These are phyloP conservation scores for Jatropha multifida DNA, from an alignment of 441 rosid species.

Conservation along the genomic window DNA sequence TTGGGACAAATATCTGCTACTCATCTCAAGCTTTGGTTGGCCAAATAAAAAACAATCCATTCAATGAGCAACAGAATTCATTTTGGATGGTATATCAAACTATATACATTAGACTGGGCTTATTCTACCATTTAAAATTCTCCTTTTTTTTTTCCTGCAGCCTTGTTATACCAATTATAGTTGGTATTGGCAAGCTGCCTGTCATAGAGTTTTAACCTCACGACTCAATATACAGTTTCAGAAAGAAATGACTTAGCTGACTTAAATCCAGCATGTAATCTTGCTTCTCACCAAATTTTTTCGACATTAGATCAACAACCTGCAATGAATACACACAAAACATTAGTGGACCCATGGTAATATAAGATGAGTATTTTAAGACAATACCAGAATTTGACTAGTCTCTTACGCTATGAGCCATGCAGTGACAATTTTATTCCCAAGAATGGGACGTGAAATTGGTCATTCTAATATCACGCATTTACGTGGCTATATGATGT, in stretches of 20 bases:
- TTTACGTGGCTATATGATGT: not conserved
- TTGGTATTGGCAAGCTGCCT: not conserved
- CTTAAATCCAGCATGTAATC: not conserved
- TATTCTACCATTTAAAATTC: not conserved
- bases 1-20: not conserved
- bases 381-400: not conserved
- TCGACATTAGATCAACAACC: constrained; percentile 15
- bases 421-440: not conserved
- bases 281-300: not conserved
- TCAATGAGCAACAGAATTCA: not conserved
- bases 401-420: not conserved
- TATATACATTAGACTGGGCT: not conserved
- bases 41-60: not conserved
- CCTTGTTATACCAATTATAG: not conserved
- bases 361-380: not conserved
- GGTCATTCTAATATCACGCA: not conserved
- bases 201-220: not conserved
- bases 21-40: not conserved
- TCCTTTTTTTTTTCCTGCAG: not conserved
- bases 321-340: not conserved
- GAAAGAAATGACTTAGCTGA: not conserved
- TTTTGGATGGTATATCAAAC: constrained; percentile 6
- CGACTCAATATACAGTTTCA: not conserved
- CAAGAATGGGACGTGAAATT: not conserved
- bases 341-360: not conserved